Conservation (phyloP, 2,329 filamentous ascomycete species). For the Fusarium sp. region DNA sequence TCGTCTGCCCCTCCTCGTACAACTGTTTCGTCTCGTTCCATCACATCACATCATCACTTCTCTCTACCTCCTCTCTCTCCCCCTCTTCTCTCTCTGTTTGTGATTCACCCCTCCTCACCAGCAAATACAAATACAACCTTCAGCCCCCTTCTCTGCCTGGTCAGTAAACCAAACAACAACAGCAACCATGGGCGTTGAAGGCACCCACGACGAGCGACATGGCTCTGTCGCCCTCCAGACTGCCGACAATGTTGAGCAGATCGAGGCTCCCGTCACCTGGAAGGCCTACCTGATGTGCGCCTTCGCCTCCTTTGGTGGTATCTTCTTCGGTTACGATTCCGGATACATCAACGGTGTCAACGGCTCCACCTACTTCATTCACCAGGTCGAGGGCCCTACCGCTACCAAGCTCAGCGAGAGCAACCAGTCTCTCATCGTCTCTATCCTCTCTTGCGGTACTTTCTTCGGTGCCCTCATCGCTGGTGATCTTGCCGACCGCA, state of each 20-base stretch:
- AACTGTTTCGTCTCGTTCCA: conserved; percentile 38
- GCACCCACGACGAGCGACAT: conserved; percentile 45
- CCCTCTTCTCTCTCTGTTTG: conserved; percentile 11
- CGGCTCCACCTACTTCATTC: conserved; percentile 64
- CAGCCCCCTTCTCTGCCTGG: conserved; percentile 8
- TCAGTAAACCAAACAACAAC: neutral
- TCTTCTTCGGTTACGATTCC: conserved; percentile 84
- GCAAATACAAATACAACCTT: conserved; percentile 1
- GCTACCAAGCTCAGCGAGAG: conserved; percentile 54
- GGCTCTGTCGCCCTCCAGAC: conserved; percentile 54
- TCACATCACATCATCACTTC: conserved; percentile 42
- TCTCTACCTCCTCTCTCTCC: neutral
- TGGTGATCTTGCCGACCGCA: conserved; percentile 80
- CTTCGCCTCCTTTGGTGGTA: conserved; percentile 78
- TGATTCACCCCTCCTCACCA: conserved; percentile 27
- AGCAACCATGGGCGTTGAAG: conserved; percentile 42
- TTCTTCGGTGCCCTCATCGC: conserved; percentile 84
- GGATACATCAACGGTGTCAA: conserved; percentile 79
- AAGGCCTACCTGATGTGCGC: conserved; percentile 78
- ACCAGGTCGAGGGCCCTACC: conserved; percentile 61
- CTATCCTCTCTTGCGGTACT: conserved; percentile 81
- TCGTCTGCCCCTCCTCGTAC: conserved; percentile 40
- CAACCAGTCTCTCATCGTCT: conserved; percentile 72
- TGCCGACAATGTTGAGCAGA: conserved; percentile 66
- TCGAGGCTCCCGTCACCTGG: conserved; percentile 77